Conservation (phyloP, 768 basidiomycete species). For the Termitomyces sp. region DNA sequence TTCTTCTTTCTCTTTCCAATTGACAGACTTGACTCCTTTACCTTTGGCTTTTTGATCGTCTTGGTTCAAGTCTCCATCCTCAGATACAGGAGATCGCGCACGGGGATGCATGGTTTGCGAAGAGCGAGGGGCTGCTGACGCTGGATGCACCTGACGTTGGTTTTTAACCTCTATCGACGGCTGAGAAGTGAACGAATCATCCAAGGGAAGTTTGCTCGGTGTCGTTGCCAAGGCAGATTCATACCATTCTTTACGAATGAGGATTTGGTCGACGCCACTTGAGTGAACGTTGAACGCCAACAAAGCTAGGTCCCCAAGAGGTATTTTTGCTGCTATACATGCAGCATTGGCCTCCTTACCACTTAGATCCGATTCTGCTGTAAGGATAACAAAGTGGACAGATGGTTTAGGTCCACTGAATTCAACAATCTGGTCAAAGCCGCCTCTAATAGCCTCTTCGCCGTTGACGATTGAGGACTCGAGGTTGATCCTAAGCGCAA, state of each 20-base stretch:
- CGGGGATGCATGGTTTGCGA: slow-evolving; percentile 32
- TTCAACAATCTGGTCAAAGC: slow-evolving; percentile 79
- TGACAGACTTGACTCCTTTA: slow-evolving; percentile 50
- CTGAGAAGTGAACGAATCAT: slow-evolving; percentile 25
- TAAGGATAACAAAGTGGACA: slow-evolving; percentile 85
- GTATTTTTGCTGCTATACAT: slow-evolving; percentile 75
- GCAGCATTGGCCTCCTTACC: slow-evolving; percentile 82
- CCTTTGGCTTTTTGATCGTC: slow-evolving; percentile 64
- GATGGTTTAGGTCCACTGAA: slow-evolving; percentile 81
- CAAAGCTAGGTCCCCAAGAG: slow-evolving; percentile 70
- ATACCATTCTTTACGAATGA: slow-evolving; percentile 83
- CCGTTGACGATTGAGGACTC: slow-evolving; percentile 54
- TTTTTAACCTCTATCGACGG: slow-evolving; percentile 17
- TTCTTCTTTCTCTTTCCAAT: slow-evolving; percentile 42
- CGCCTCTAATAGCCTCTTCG: slow-evolving; percentile 58
- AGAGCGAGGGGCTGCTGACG: slow-evolving; percentile 10
- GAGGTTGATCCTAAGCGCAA: slow-evolving; percentile 71
- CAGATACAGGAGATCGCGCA: slow-evolving; percentile 64
- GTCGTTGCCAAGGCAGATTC: slow-evolving; percentile 57
- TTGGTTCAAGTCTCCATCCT: slow-evolving; percentile 59
- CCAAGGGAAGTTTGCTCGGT: slow-evolving; percentile 57
- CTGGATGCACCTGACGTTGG: slow-evolving; percentile 19
- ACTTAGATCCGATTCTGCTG: slow-evolving; percentile 75
- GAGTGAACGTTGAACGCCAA: slow-evolving; percentile 89
- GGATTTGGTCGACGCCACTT: slow-evolving; percentile 82